Conservation (phyloP, 179 eudicot species). For the Camellia oleifera region DNA sequence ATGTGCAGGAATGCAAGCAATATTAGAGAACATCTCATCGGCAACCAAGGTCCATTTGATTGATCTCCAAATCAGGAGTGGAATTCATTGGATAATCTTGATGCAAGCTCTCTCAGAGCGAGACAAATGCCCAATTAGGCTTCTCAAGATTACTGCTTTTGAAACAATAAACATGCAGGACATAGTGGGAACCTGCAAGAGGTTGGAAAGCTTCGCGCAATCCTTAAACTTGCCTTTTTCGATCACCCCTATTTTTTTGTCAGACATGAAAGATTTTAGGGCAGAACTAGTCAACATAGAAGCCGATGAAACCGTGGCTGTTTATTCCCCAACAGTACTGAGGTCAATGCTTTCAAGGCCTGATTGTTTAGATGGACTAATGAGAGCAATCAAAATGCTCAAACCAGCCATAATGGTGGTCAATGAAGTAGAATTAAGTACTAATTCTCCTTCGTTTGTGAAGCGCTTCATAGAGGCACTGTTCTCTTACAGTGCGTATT, state of each 20-base stretch:
- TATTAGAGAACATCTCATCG: not conserved
- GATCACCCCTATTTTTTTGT: conserved; percentile 4
- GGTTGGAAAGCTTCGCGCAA: conserved; percentile 11
- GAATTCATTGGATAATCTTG: conserved; percentile 17
- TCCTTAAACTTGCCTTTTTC: conserved; percentile 18
- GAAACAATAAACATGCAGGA: conserved; percentile 16
- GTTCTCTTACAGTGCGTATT: conserved; percentile 14
- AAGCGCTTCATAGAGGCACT: conserved; percentile 20
- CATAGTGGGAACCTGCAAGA: conserved; percentile 12
- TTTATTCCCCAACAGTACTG: conserved; percentile 9
- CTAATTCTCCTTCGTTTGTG: conserved; percentile 1
- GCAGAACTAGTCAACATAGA: not conserved
- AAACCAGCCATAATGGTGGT: conserved; percentile 16
- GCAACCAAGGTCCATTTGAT: conserved; percentile 13
- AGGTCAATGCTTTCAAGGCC: conserved; percentile 13
- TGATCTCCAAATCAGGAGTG: conserved; percentile 14
- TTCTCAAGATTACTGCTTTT: conserved; percentile 15
- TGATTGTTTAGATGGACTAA: conserved; percentile 10
- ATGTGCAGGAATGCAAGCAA: conserved; percentile 15
- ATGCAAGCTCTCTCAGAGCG: conserved; percentile 15
- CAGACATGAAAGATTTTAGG: conserved; percentile 14
- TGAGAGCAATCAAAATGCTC: conserved; percentile 13
- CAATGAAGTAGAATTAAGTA: conserved; percentile 10
- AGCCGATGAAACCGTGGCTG: conserved; percentile 4
- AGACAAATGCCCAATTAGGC: not conserved